These are phyloP conservation scores for Desmodesmus armatus DNA, from an alignment of 139 green algal genomes.

Conservation along the genomic window DNA sequence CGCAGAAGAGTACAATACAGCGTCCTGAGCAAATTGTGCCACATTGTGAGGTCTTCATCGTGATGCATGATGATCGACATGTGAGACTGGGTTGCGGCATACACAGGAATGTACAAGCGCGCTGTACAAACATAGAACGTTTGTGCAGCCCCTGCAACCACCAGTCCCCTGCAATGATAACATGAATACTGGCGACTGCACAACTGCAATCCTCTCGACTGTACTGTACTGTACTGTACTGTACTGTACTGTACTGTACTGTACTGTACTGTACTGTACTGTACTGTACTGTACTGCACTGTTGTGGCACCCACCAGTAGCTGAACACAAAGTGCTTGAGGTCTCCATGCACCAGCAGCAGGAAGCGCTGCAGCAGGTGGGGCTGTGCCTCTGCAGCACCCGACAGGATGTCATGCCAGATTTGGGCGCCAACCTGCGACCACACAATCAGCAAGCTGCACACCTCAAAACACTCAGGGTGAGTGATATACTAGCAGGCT, in stretches of 20 bases:
- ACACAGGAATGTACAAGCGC: no score
- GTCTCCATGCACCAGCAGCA: conserved; percentile 87
- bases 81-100: no score
- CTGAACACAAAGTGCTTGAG: conserved; percentile 91
- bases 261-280: not conserved
- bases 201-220: not conserved
- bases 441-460: no score
- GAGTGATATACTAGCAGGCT: no score
- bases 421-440: conserved; percentile 30
- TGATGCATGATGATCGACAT: not conserved
- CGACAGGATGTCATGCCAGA: conserved; percentile 80
- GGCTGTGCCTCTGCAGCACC: conserved; percentile 68
- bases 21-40: not conserved
- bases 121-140: no score
- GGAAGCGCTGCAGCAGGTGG: conserved; percentile 68
- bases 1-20: no score
- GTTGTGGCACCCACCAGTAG: conserved; percentile 75
- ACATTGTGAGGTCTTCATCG: not conserved
- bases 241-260: conserved; percentile 5
- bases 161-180: no score
- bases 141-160: no score
- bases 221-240: not conserved
- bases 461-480: no score
- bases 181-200: not conserved
- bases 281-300: not conserved